These are phyloP conservation scores for Novymonas esmeraldas DNA, from an alignment of 208 protist species.

Conservation along the genomic window DNA sequence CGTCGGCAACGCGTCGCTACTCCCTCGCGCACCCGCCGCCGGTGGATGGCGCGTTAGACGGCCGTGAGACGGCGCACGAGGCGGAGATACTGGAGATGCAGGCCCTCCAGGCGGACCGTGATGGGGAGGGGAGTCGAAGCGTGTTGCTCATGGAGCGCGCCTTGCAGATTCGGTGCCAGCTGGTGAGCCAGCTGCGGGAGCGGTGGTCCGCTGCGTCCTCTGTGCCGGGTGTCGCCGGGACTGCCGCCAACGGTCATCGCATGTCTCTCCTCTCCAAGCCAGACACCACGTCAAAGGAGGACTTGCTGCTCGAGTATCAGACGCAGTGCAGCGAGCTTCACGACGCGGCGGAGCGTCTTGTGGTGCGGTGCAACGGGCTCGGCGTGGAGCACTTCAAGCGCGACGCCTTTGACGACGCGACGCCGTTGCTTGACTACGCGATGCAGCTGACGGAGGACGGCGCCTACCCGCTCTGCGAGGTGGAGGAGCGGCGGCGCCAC, in stretches of 20 bases:
- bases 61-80: conserved; percentile 65
- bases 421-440: conserved; percentile 61
- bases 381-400: conserved; percentile 80
- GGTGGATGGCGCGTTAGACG: conserved; percentile 34
- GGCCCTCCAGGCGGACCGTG: conserved; percentile 50
- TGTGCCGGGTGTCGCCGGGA: not conserved
- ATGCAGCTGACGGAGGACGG: conserved; percentile 72
- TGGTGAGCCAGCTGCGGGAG: conserved; percentile 33
- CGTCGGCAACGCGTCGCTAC: conserved; percentile 28
- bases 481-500: conserved; percentile 56
- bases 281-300: conserved; percentile 18
- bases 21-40: conserved; percentile 42
- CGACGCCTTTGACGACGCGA: conserved; percentile 63
- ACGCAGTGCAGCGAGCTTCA: conserved; percentile 41
- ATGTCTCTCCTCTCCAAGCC: conserved; percentile 12
- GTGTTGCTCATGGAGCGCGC: conserved; percentile 83
- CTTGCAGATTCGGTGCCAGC: conserved; percentile 69
- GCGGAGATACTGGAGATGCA: conserved; percentile 67
- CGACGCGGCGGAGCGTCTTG: conserved; percentile 77
- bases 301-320: conserved; percentile 25
- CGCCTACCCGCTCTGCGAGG: conserved; percentile 71
- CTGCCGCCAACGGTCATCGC: conserved; percentile 4
- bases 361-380: conserved; percentile 73
- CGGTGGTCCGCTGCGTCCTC: conserved; percentile 9
- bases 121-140: conserved; percentile 52